Base-by-base conservation (phyloP, 495 filamentous ascomycete genomes). In the Trichoderma erinaceum region DNA sequence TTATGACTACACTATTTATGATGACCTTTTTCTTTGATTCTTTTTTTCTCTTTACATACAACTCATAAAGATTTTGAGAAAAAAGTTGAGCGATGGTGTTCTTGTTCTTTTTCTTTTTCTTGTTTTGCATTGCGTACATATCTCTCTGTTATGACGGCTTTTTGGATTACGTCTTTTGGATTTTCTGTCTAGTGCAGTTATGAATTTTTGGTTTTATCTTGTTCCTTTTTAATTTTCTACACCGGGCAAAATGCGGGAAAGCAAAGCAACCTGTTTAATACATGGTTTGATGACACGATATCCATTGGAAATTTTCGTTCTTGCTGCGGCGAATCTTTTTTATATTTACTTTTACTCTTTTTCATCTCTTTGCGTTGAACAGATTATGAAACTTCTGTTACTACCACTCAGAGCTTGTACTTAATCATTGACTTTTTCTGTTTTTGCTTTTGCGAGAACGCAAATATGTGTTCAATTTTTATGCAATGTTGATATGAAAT, bases 231-330 rank as follows among this genome's bases (percentile, higher is more conserved):
- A 35, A 16, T 29, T 61, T 61, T 18, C 11, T 32, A 12, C 35
- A 61, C 29, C n/a, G 23, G 56, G n/a, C 25, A 25, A 32, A 29
- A 29, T 61, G 56, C 25, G 56, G 56, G 25, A 61, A 29, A 61
- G 25, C 13, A 61, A 32, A 61, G 56, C 56, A 61, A 61, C 27
- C 16, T 64, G 61, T 64, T 41, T 27, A 64, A 64, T 38, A 35
- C 29, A 61, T 61, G 50, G 25, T 61, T 61, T 61, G 27, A 61
- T 61, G 56, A 61, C 18, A 32, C 56, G 56, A 61, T 61, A 61
- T 61, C 56, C 12, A 15, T 15, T 29, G 27, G 56, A 61, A 29
- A 61, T 15, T 61, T 32, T 8, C 23, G 8, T 32, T 35, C 16
- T 21, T 41, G 21, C 63, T 41, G 8, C 63, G 18, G 15, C 38